Evolutionary conservation across 2,329 filamentous ascomycete genomes (phyloP), one percentile per base, ranked within the genome.

Genomic region (Cladorrhinum sp.): DNA sequence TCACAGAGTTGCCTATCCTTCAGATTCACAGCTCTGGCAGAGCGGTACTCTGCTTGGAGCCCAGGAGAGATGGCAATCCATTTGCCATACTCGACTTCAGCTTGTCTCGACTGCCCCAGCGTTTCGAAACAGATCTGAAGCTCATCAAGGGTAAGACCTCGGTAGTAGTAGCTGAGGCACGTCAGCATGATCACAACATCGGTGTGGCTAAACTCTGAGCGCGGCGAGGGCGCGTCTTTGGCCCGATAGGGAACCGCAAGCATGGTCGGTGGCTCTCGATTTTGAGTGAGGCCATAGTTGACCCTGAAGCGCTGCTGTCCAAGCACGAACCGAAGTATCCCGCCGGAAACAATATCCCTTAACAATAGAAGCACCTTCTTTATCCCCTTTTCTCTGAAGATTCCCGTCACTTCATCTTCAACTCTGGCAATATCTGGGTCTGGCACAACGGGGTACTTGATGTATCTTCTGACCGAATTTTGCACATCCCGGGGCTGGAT

Each of bases 201-300:
- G 0, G 87, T 86, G 64, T 92, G 87, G 0, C 86, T 84, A 68
- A 82, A 91, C 65, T 91, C 88, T 0, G 86, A 83, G 5, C 83
- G 79, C 0, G 83, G 80, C 0, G 80, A 82, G 0, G 88, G 87
- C 0, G 80, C 76, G 2, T 87, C 88, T 60, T 91, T 90, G 0
- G 86, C 85, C 9, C 83, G 78, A 64, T 80, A 89, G 0, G 85
- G 86, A 0, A 89, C 83, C 0, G 82, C 81, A 0, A 88, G 76
- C 55, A 70, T 74, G 0, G 80, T 82, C 0, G 60, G 52, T 0
- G 77, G 79, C 0, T 65, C 64, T 2, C 88, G 77, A 0, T 62
- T 50, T 0, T 81, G 78, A 63, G 86, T 79, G 0, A 87, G 72
- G 0, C 85, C 85, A 52, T 87, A 92, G 49, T 84, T 78, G 0